Evolutionary conservation across 768 basidiomycete genomes (phyloP), one percentile per base, ranked within the genome.

Genomic region (Amanita polypyramis): DNA sequence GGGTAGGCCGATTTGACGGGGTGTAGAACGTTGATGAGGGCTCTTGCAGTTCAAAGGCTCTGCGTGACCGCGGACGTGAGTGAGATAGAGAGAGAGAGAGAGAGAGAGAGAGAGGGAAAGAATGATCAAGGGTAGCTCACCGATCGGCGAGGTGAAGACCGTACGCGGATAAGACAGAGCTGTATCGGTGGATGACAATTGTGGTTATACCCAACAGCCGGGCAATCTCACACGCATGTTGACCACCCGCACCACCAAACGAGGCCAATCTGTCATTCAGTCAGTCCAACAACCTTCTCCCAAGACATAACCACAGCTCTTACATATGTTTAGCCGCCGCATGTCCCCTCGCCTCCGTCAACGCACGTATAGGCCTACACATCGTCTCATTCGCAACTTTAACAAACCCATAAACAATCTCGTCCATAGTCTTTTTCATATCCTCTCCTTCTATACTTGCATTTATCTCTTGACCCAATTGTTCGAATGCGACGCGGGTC

Each of bases 301-400:
- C n/a, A n/a, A n/a, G 7, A 19, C 23, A 12, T 29, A 6, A 10
- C 11, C 15, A 20, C 27, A 21, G 41, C n/a, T 51, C 68, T 10
- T 59, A 75, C 76, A 73, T 64, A 58, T 96, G 93, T 54, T 80
- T 81, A 1, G 79, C 74, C 0, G 86, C 86, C 2, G 88, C 83
- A 62, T 89, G 78, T 20, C 93, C 93, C 37, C 87, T 71, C 1
- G 91, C 89, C 62, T 96, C 93, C 0, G 93, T 96, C 54, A 95
- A 63, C 1, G 90, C 81, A 2, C 94, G 80, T 49, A 97, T 95
- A 6, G 94, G 94, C 40, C 94, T 70, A 54, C 83, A 86, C 93
- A 97, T 97, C 0, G 90, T 93, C 68, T 97, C 94, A 56, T 96
- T 96, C 7, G 93, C 93, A 8, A 95, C 92, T 58, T 93, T 90